Conservation (phyloP, 768 basidiomycete genomes). For the Boletus vinaceobasis region DNA sequence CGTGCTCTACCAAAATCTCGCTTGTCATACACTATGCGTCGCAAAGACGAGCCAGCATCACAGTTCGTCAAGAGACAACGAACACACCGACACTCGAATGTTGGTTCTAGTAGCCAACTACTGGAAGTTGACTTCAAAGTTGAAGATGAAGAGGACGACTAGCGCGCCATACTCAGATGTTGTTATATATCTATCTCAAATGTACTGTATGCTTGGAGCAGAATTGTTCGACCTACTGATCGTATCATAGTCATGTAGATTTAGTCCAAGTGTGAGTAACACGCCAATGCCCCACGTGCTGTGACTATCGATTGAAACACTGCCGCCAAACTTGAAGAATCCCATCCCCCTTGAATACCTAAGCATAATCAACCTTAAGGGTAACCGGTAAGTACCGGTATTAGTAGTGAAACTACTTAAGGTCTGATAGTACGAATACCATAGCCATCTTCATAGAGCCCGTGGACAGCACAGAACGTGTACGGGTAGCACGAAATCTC, state of each 20-base stretch:
- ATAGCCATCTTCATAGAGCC: too few species aligned
- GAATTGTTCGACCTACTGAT: neutral
- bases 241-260: conserved; percentile 5
- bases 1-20: conserved; percentile 28
- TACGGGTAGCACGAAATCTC: neutral
- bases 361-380: too few species aligned
- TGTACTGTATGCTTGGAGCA: neutral
- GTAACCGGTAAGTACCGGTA: too few species aligned
- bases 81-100: conserved; percentile 17
- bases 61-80: conserved; percentile 26
- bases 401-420: too few species aligned
- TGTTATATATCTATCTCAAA: neutral
- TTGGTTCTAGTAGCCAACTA: conserved; percentile 8
- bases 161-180: neutral
- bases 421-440: neutral
- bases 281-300: neutral
- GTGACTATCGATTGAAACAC: neutral
- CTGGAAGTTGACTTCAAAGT: neutral
- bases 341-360: too few species aligned
- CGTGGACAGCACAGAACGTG: neutral
- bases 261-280: neutral
- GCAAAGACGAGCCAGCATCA: conserved; percentile 2
- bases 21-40: neutral
- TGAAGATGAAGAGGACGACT: conserved; percentile 19
- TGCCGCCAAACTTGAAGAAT: too few species aligned